Conservation (phyloP, 1,139 yeast genomes). For the Zygosaccharomyces sapae region DNA sequence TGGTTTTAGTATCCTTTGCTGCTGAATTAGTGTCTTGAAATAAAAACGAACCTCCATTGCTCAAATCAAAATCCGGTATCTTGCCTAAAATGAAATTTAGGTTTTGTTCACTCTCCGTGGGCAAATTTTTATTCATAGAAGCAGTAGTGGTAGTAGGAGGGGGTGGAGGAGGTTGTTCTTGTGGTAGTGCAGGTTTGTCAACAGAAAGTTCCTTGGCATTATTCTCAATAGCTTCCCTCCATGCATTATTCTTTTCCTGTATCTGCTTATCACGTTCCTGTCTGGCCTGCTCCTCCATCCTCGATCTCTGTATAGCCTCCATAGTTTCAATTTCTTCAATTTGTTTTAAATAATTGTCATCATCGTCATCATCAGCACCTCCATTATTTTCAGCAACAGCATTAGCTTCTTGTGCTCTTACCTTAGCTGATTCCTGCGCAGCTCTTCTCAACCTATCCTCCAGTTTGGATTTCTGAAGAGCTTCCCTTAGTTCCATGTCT, state of each 20-base stretch:
- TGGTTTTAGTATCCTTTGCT: background rate
- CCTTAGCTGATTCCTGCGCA: background rate
- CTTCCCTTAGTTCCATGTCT: slow-evolving; percentile 42
- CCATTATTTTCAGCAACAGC: slow-evolving; percentile 1
- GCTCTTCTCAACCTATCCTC: slow-evolving; percentile 28
- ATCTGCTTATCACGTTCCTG: background rate
- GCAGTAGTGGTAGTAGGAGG: background rate
- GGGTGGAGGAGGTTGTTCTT: background rate
- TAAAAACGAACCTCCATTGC: slow-evolving; percentile 17
- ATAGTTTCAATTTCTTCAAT: slow-evolving; percentile 41
- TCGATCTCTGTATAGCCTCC: slow-evolving; percentile 47
- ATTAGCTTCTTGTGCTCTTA: background rate
- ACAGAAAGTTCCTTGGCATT: slow-evolving; percentile 1
- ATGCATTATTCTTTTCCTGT: background rate
- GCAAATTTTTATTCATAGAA: background rate
- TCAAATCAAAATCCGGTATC: slow-evolving; percentile 19
- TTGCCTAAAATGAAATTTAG: slow-evolving; percentile 22
- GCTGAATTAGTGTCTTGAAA: slow-evolving; percentile 15
- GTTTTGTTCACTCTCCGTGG: slow-evolving; percentile 25
- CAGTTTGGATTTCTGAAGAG: slow-evolving; percentile 45
- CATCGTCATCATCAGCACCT: slow-evolving; percentile 24
- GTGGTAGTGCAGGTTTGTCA: background rate
- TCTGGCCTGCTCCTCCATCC: slow-evolving; percentile 28
- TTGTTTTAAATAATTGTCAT: slow-evolving; percentile 34
- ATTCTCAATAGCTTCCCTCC: background rate